A percentile compares a stretch with the other conserved stretches of the same genome.
Evolutionary conservation across 345 rosid species (phyloP).

Genomic region (Salix exigua): DNA sequence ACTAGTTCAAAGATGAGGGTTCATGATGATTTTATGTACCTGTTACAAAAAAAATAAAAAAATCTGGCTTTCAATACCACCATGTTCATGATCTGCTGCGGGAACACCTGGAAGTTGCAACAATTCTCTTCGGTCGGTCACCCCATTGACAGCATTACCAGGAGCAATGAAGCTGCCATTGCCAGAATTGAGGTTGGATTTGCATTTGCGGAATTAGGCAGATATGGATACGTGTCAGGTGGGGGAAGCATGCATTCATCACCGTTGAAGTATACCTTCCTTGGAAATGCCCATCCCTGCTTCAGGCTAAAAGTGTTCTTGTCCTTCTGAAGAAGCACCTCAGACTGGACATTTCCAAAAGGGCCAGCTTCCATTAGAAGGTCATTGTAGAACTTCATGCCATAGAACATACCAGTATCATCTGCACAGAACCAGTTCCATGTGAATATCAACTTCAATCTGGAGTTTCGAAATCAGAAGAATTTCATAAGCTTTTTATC

Average conservation of each 20-base stretch:
- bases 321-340: conserved; percentile 77
- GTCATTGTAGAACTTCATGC: conserved; percentile 79
- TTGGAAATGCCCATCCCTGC: conserved; percentile 95
- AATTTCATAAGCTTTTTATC: neutral
- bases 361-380: conserved; percentile 90
- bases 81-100: conserved; percentile 1
- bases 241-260: conserved; percentile 89
- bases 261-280: conserved; percentile 86
- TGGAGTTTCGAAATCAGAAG: neutral
- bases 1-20: neutral
- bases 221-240: conserved; percentile 78
- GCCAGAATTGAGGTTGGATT: conserved; percentile 17
- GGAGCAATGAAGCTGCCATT: conserved; percentile 27
- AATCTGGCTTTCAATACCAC: conserved; percentile 13
- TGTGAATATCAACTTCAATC: neutral
- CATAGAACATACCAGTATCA: conserved; percentile 88
- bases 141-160: conserved; percentile 18
- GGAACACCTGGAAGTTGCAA: conserved; percentile 2
- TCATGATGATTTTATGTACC: conserved; percentile 11
- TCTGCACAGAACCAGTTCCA: conserved; percentile 41
- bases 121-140: conserved; percentile 7
- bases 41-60: conserved; percentile 1
- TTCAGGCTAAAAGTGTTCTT: conserved; percentile 64
- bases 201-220: conserved; percentile 59
- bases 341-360: conserved; percentile 82